phyloP scores from a whole-genome alignment of 1,284 basidiomycete genomes.

The Bjerkandera adusta region DNA sequence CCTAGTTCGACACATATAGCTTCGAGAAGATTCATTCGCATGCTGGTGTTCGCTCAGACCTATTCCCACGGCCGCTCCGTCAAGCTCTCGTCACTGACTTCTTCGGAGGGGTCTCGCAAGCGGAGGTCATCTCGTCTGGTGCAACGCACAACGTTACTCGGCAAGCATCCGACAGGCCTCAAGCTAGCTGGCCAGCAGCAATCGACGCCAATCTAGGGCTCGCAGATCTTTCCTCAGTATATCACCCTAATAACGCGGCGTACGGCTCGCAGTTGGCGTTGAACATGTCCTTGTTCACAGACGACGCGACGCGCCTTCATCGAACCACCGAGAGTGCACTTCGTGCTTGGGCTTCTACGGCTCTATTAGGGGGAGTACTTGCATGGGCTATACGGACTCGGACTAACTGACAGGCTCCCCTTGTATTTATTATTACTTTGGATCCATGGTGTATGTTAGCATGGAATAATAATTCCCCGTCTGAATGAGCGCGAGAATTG shows the following conservation, averaged over 20 bases:
- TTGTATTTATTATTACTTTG: background rate
- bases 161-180: too few relatives aligned
- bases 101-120: constrained; percentile 89
- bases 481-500: background rate
- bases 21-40: constrained; percentile 76
- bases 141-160: too few relatives aligned
- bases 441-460: too few relatives aligned
- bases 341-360: constrained; percentile 38
- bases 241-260: too few relatives aligned
- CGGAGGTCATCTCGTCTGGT: constrained; percentile 57
- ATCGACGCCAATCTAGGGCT: too few relatives aligned
- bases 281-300: too few relatives aligned
- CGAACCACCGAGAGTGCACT: too few relatives aligned
- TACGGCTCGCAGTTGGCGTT: too few relatives aligned
- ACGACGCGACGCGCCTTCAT: too few relatives aligned
- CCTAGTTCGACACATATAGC: constrained; percentile 83
- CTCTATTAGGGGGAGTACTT: constrained; percentile 32
- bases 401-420: background rate
- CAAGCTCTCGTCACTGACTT: constrained; percentile 91
- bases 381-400: constrained; percentile 30
- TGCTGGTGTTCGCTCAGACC: constrained; percentile 83
- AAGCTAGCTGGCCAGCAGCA: too few relatives aligned
- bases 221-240: too few relatives aligned
- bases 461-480: background rate
- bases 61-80: constrained; percentile 71